Evolutionary conservation across 805 yeast species (phyloP), one percentile per base, ranked within the genome.

Genomic region (Metschnikowia noctiluminum): DNA sequence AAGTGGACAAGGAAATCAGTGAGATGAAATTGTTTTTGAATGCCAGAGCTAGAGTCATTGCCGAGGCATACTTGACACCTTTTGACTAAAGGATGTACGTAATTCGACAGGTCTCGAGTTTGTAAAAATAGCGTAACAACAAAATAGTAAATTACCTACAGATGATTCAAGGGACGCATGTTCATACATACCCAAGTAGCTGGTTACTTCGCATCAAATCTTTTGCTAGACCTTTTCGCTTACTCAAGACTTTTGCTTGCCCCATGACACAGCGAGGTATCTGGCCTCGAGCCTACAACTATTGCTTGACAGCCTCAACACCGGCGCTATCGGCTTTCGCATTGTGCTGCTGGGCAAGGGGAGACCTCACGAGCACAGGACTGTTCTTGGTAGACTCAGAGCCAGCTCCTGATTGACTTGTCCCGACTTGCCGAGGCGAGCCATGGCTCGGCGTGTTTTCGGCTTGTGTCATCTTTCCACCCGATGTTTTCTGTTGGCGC

Each of bases 21-120:
- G 99, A 94, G 67, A 94, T 94, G 96, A 94, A 94, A 71, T 78
- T 94, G 67, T 94, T 92, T 68, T 80, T 94, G 66, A 94, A 94
- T 64, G 97, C 99, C 12, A 82, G 99, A 64, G 99, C 99, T 12
- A 86, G 99, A 75, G 92, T 89, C 53, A 95, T 90, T 42, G 99
- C 99, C 28, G 99, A 94, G 69, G 92, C 96, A 7, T 92, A 90
- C 68, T 77, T 92, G 59, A 87, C 91, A 38, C 95, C 94, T 44
- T 89, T 90, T 63, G 96, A 89, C 62, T 87, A 69, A 14, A 34
- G 61, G 35, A 28, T 15, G 12, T 6, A 28, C n/a, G 43, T 16
- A 30, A 21, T 42, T 46, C 50, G 50, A 42, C 50, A 15, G 50
- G 50, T 31, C 42, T 46, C 50, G 50, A 46, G 50, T 46, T 40